Evolutionary conservation across 1,284 basidiomycete species (phyloP), one percentile per base, ranked within the genome.

Genomic region (Crucibulum cyathiforme): DNA sequence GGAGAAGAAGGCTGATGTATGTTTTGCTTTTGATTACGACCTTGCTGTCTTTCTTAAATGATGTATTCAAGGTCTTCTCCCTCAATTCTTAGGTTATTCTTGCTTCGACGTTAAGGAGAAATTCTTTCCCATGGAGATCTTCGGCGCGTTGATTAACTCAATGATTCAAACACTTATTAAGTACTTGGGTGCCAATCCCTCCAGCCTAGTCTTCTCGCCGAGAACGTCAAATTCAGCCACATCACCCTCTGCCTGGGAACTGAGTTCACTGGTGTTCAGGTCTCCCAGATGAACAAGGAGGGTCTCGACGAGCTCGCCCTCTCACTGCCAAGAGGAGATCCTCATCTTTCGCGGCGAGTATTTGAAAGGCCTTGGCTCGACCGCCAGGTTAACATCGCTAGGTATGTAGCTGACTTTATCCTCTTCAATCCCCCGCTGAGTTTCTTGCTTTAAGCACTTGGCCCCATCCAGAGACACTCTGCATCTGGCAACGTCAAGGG

Each of bases 221-320:
- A 74, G 15, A 79, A 80, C 54, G 73, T 75, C 7, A 77, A 63
- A n/a, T 69, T 78, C 13, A 70, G 71, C 38, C 68, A 86, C 57
- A 65, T 88, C 54, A 85, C 80, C 62, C 86, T 86, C 1, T 83
- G 81, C 67, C 70, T 90, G 57, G 89, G 88, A 43, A 84, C 86
- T n/a, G 86, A 87, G 63, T 71, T 90, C 60, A 69, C 69, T n/a
- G 87, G 87, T 6, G 76, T 89, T 8, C 85, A 89, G 65, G 75
- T 90, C 54, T 84, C 83, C 9, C 68, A 87, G 64, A 79, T 90
- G 37, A 78, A 73, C 41, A 74, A 79, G 15, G 82, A 80, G 54
- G 86, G 86, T 3, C 77, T 86, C 15, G 85, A 90, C 63, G 86
- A 90, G 67, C 81, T 90, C 39, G 87, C 88, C 0, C 76, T 89